These are phyloP conservation scores for Penicillium brasilianum DNA, from an alignment of 2,329 filamentous ascomycete genomes.

Conservation along the genomic window DNA sequence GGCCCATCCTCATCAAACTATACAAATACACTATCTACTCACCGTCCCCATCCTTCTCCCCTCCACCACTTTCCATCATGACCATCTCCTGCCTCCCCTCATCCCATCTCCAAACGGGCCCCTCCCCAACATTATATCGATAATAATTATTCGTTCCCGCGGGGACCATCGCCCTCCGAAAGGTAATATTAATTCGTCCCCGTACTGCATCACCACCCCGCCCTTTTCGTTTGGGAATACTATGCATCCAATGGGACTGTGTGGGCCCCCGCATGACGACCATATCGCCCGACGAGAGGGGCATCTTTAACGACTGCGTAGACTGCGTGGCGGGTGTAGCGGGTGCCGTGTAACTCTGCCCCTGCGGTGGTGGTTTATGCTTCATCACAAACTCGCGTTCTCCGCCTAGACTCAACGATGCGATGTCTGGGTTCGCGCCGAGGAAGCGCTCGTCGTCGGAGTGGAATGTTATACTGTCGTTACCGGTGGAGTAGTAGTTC, in stretches of 20 bases:
- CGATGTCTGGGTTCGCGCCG: conserved; percentile 71
- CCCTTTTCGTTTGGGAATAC: conserved; percentile 74
- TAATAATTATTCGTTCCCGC: conserved; percentile 83
- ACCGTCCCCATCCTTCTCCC: not conserved
- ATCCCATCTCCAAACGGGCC: conserved; percentile 72
- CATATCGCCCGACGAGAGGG: conserved; percentile 74
- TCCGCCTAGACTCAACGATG: conserved; percentile 74
- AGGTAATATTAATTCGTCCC: conserved; percentile 77
- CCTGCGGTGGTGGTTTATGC: conserved; percentile 69
- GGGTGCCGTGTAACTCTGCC: no score
- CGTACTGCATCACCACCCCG: conserved; percentile 61
- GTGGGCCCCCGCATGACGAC: conserved; percentile 76
- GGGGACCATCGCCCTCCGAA: conserved; percentile 71
- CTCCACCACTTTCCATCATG: not conserved
- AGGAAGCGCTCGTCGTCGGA: conserved; percentile 81
- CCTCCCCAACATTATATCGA: conserved; percentile 77
- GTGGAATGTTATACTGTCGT: conserved; percentile 79
- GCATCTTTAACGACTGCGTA: conserved; percentile 48
- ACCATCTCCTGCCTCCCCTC: conserved; percentile 41
- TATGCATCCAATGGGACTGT: conserved; percentile 78
- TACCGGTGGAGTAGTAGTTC: conserved; percentile 80
- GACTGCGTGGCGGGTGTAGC: conserved; percentile 41
- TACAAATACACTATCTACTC: no score
- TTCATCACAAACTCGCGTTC: conserved; percentile 78
- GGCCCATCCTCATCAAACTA: no score